phyloP scores from a whole-genome alignment of 2,329 filamentous ascomycete species.

The Davidsoniella eucalypti region DNA sequence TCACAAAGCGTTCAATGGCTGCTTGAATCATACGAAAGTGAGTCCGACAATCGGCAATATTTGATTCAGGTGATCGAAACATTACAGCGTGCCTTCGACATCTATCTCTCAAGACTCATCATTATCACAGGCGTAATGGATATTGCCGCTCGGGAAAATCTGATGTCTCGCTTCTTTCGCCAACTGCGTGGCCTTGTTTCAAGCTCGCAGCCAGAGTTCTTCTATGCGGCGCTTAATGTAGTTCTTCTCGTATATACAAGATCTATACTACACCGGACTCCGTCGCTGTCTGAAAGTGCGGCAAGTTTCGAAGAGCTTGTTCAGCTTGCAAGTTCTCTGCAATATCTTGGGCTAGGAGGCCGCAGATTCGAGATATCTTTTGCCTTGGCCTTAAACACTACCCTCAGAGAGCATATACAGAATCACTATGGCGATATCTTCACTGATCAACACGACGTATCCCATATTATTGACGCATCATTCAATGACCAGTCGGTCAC shows the following conservation, averaged over 20 bases:
- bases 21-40: conserved; percentile 22
- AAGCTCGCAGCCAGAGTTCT: conserved; percentile 39
- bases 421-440: conserved; percentile 2
- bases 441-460: conserved; percentile 1
- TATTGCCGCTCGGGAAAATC: not conserved
- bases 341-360: conserved; percentile 36
- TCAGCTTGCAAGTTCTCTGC: conserved; percentile 27
- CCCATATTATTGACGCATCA: not conserved
- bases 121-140: not conserved
- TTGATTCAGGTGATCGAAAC: too few species aligned
- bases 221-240: conserved; percentile 34
- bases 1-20: conserved; percentile 41
- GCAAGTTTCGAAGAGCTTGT: too few species aligned
- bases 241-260: too few species aligned
- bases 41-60: too few species aligned
- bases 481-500: not conserved
- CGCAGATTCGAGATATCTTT: conserved; percentile 5
- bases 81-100: too few species aligned
- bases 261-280: too few species aligned
- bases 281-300: too few species aligned
- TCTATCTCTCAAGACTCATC: too few species aligned
- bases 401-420: conserved; percentile 2
- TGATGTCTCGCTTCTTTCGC: conserved; percentile 31
- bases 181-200: conserved; percentile 50
- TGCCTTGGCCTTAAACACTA: conserved; percentile 2